These are phyloP conservation scores for Hymenoscyphus albidus DNA, from an alignment of 2,329 filamentous ascomycete genomes.

Conservation along the genomic window DNA sequence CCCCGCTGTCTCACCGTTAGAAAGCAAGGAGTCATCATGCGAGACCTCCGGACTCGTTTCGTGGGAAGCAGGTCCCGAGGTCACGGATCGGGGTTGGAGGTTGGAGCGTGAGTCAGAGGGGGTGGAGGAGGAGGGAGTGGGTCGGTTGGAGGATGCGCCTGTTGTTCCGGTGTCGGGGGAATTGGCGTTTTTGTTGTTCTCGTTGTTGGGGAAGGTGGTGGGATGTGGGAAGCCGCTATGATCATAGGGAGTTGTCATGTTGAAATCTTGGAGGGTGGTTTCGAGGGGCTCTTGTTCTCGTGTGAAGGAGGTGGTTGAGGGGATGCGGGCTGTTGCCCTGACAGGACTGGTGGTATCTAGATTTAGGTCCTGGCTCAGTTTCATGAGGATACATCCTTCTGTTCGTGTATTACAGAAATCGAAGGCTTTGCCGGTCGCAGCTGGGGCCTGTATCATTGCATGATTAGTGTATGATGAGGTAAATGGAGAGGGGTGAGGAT, in stretches of 20 bases:
- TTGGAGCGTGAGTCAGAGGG: conserved; percentile 40
- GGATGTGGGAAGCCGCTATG: conserved; percentile 25
- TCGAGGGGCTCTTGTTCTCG: conserved; percentile 18
- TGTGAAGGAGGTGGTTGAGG: not conserved
- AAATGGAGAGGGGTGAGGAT: conserved; percentile 19
- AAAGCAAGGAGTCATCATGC: conserved; percentile 12
- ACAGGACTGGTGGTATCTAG: not conserved
- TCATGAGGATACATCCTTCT: conserved; percentile 3
- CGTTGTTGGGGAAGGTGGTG: conserved; percentile 41
- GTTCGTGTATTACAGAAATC: not conserved
- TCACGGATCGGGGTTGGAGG: conserved; percentile 27
- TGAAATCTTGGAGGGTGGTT: conserved; percentile 23
- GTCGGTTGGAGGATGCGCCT: conserved; percentile 42
- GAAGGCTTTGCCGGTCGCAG: conserved; percentile 8
- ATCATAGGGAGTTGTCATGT: conserved; percentile 19
- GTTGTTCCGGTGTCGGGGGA: conserved; percentile 25
- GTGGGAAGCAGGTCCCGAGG: conserved; percentile 46
- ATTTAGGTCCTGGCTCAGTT: not conserved
- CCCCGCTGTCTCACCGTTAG: conserved; percentile 29
- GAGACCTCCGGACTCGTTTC: conserved; percentile 49
- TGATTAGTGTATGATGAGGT: conserved; percentile 14
- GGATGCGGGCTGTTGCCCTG: not conserved
- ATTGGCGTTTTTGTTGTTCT: conserved; percentile 37
- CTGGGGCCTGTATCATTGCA: conserved; percentile 12
- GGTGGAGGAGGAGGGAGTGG: conserved; percentile 56